Evolutionary conservation across 768 basidiomycete species (phyloP), one percentile per base, ranked within the genome.

Genomic region (Chalciporus pseudorubinellus): DNA sequence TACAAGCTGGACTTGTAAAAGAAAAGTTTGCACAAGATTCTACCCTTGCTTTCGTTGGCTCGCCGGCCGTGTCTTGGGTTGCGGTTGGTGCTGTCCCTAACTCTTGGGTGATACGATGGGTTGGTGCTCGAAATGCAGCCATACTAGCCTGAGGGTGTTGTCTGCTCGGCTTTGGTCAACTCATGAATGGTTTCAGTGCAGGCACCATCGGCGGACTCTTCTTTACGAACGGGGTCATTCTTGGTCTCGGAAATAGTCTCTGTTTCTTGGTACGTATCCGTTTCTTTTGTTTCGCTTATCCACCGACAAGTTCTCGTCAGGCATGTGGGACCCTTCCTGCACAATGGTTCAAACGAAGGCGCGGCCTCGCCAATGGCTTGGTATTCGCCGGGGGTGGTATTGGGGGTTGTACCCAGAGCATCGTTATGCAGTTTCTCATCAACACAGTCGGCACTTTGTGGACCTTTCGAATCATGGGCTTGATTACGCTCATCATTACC

Each of bases 361-460:
- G 66, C 5, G 70, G 69, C 9, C 55, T 71, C 6, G 66, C 72
- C 12, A 71, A 69, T 16, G 70, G 67, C 33, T 55, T 72, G 39
- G 71, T 71, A 9, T 69, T 70, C 46, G 61, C 62, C 1, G 62
- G 65, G 8, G 60, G 59, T 22, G 72, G 68, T 6, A 53, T 70
- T n/a, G 68, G 70, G 28, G 70, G 66, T 21, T 71, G 61, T 13
- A 50, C 68, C 8, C 59, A 60, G 26, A 66, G 61, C n/a, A 58
- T 71, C 19, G 46, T 54, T 22, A 63, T 67, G 43, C 61, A 68
- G 33, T 33, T 58, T 8, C 61, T 70, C 40, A 60, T 70, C 9
- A 54, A 63, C 33, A 48, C 39, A 41, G 56, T 69, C 13, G 69
- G 65, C 6, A 52, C 66, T 31, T 14, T 65, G 2, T 70, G 65